Percentiles rank a stretch among this genome's conserved stretches.
Conservation (phyloP, 2,329 filamentous ascomycete species). For the Orbilia blumenaviensis region DNA sequence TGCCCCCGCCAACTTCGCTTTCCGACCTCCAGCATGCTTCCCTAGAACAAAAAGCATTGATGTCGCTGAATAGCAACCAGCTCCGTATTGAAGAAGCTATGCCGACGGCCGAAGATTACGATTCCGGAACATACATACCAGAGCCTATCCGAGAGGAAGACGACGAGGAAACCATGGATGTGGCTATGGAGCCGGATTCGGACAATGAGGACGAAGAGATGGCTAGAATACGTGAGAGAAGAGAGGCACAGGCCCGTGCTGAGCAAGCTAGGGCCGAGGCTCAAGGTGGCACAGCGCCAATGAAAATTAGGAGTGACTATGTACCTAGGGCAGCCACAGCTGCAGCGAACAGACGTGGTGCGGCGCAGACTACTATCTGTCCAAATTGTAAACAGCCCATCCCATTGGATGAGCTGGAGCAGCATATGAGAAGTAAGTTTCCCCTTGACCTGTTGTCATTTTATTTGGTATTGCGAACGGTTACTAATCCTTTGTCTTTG, state of each 20-base stretch:
- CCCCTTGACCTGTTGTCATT: not conserved
- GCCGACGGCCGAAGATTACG: slow-evolving; percentile 78
- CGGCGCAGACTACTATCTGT: slow-evolving; percentile 76
- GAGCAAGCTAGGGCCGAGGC: slow-evolving; percentile 82
- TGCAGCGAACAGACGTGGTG: slow-evolving; percentile 66
- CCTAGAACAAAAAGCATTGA: slow-evolving; percentile 90
- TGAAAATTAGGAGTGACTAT: slow-evolving; percentile 94
- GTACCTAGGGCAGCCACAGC: slow-evolving; percentile 82
- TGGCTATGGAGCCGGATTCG: slow-evolving; percentile 58
- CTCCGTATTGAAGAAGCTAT: slow-evolving; percentile 94
- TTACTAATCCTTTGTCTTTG: slow-evolving; percentile 59
- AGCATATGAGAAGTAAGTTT: slow-evolving; percentile 83
- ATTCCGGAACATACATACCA: slow-evolving; percentile 60
- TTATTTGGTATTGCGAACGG: not conserved
- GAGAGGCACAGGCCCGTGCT: slow-evolving; percentile 70
- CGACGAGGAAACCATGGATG: slow-evolving; percentile 56
- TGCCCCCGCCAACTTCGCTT: slow-evolving; percentile 87
- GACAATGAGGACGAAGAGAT: slow-evolving; percentile 71
- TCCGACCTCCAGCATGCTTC: slow-evolving; percentile 93
- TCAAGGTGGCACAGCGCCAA: slow-evolving; percentile 72
- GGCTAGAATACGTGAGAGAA: slow-evolving; percentile 71
- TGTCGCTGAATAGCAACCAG: slow-evolving; percentile 78
- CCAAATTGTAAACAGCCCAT: slow-evolving; percentile 94
- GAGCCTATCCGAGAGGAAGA: slow-evolving; percentile 55
- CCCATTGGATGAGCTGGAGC: slow-evolving; percentile 83